Conservation (phyloP, 306 rosid species). For the Boehmeria nivea region DNA sequence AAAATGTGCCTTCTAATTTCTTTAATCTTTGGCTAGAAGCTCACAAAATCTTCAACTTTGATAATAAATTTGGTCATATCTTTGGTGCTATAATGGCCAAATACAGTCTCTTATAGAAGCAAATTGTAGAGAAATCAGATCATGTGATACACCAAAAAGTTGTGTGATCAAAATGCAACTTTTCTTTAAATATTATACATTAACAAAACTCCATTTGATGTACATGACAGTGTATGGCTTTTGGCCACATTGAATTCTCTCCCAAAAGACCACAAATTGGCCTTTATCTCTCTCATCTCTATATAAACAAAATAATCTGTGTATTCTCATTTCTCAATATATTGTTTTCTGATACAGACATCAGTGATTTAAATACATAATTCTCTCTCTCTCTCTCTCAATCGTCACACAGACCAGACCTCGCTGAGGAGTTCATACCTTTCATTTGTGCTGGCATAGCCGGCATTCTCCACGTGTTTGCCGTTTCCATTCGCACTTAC, state of each 20-base stretch:
- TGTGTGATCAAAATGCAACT: background rate
- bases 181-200: constrained; percentile 10
- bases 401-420: constrained; percentile 68
- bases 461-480: constrained; percentile 30
- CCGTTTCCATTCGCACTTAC: constrained; percentile 35
- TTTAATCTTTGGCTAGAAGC: too few species aligned
- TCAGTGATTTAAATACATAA: constrained; percentile 12
- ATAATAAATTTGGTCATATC: too few species aligned
- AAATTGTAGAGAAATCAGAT: too few species aligned
- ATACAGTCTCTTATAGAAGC: too few species aligned
- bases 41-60: too few species aligned
- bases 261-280: too few species aligned
- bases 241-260: too few species aligned
- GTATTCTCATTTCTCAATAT: constrained; percentile 3
- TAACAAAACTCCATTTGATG: constrained; percentile 18
- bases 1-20: too few species aligned
- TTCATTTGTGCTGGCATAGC: constrained; percentile 32
- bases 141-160: too few species aligned
- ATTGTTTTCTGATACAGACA: constrained; percentile 10
- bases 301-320: constrained; percentile 16
- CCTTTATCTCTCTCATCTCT: constrained; percentile 1
- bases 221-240: constrained; percentile 25
- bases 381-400: constrained; percentile 12
- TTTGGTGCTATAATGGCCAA: too few species aligned
- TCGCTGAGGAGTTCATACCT: constrained; percentile 92